Evolutionary conservation across 2,329 filamentous ascomycete species (phyloP), one percentile per base, ranked within the genome.

Genomic region (Phaeomoniella chlamydospora): DNA sequence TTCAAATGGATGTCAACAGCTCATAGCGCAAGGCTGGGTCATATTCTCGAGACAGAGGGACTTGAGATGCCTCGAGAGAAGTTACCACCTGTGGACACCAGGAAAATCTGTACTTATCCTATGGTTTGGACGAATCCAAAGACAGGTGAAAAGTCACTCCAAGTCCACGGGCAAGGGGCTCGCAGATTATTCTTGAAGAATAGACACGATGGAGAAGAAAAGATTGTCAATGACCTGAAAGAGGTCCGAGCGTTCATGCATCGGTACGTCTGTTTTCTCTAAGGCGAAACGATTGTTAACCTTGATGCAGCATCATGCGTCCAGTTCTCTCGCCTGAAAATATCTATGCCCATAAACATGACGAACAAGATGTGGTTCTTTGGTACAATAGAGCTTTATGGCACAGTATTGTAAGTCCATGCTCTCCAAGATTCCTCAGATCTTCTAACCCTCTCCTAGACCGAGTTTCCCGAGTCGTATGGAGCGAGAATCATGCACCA

Each of bases 321-420:
- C 56, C 54, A 3, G 49, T 46, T 1, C 41, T 57, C 15, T 46
- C 46, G 38, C 37, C 54, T 41, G 26, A 53, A 37, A 50, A 57
- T 41, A 58, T 57, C 18, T 57, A 57, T 35, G 53, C 55, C 10
- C 55, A 58, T 36, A 43, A 40, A 33, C 53, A 57, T 39, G 40
- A 56, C 17, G 53, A 57, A 37, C 51, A 56, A 42, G 55, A 58
- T 43, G 54, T 58, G 4, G 53, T 57, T 31, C 43, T 58, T 13
- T 58, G 55, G 55, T 58, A 58, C 40, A 58, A 58, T 39, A 45
- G 56, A 9, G 54, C 55, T 1, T 41, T 58, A 9, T 58, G 56
- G 56, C 56, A 59, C 36, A 56, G 53, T 31, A 58, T 58, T 36
- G 55, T 58, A 41, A 45, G 37, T 37, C 34, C 30, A 37, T 18